Percentiles rank a stretch among this genome's conserved stretches.
These are phyloP conservation scores for Yarrowia sp. DNA, from an alignment of 805 yeast genomes.

Conservation along the genomic window DNA sequence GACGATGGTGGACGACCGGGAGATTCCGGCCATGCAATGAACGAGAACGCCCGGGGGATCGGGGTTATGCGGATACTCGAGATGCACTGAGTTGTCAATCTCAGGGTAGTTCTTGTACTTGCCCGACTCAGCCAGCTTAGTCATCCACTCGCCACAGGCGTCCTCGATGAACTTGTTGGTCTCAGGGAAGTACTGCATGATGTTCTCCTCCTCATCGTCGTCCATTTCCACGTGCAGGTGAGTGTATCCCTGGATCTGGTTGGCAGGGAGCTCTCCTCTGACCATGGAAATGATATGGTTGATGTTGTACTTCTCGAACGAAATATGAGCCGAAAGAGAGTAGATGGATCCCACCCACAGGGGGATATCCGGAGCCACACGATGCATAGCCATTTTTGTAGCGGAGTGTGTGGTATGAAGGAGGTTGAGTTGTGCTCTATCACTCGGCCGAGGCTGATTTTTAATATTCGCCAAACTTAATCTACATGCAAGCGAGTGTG, in stretches of 20 bases:
- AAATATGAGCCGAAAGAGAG: conserved; percentile 63
- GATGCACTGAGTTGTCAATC: not conserved
- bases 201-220: conserved; percentile 72
- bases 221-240: conserved; percentile 69
- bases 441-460: conserved; percentile 26
- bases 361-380: conserved; percentile 70
- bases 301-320: conserved; percentile 62
- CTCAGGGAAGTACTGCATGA: conserved; percentile 66
- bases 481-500: conserved; percentile 5
- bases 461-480: not conserved
- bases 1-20: conserved; percentile 85
- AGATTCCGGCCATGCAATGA: conserved; percentile 85
- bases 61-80: conserved; percentile 42
- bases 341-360: conserved; percentile 76
- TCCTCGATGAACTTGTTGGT: conserved; percentile 70
- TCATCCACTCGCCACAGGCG: conserved; percentile 51
- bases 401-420: not conserved
- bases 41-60: conserved; percentile 49
- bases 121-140: conserved; percentile 27
- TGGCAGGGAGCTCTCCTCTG: conserved; percentile 65
- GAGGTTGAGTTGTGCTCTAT: conserved; percentile 1
- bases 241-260: conserved; percentile 52
- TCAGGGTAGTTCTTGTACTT: conserved; percentile 36
- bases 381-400: conserved; percentile 52
- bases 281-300: conserved; percentile 76